phyloP scores from a whole-genome alignment of 2,329 filamentous ascomycete species.

The Zymoseptoria ardabiliae region DNA sequence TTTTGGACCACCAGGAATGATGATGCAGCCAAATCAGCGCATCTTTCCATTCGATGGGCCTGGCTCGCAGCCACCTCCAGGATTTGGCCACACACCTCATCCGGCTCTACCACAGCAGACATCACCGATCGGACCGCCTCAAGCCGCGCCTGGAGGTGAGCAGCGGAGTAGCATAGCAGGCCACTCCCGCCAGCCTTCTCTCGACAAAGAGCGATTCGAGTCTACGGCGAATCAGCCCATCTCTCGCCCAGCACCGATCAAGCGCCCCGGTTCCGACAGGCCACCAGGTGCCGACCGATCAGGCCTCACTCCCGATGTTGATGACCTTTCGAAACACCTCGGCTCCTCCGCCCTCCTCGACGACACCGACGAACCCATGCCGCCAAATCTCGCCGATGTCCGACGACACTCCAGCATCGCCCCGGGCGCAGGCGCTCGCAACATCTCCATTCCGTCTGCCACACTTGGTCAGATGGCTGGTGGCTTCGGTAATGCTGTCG shows the following conservation, averaged over 20 bases:
- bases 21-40: conserved; percentile 48
- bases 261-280: conserved; percentile 68
- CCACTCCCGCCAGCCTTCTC: conserved; percentile 71
- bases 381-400: conserved; percentile 33
- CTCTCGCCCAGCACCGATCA: conserved; percentile 76
- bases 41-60: conserved; percentile 46
- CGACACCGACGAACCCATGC: conserved; percentile 59
- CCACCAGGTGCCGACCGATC: conserved; percentile 40
- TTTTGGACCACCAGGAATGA: conserved; percentile 41
- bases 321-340: conserved; percentile 52
- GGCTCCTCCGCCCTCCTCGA: conserved; percentile 83
- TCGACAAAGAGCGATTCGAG: conserved; percentile 53
- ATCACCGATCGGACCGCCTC: conserved; percentile 28
- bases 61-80: conserved; percentile 37
- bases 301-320: conserved; percentile 47
- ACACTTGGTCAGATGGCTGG: conserved; percentile 16
- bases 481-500: conserved; percentile 14
- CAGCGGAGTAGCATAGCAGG: conserved; percentile 31
- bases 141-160: conserved; percentile 22
- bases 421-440: conserved; percentile 20
- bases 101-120: conserved; percentile 22
- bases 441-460: conserved; percentile 20
- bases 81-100: conserved; percentile 41
- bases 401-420: conserved; percentile 34
- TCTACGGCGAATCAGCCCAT: conserved; percentile 62